These are phyloP conservation scores for Boletus fagicola DNA, from an alignment of 768 basidiomycete species.

Conservation along the genomic window DNA sequence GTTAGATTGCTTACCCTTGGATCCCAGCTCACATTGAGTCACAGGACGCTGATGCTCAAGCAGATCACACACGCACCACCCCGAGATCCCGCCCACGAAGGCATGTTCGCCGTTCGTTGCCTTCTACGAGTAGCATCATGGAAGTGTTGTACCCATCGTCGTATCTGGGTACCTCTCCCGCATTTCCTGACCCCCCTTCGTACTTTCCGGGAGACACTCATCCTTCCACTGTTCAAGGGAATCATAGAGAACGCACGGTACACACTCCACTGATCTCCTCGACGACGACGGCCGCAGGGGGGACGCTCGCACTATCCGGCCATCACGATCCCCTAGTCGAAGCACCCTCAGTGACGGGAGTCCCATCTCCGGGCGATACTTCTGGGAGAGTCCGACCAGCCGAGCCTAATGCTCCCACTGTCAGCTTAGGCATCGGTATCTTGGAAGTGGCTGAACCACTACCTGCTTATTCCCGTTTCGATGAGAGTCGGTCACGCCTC, in stretches of 20 bases:
- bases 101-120: conserved; percentile 9
- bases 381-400: not conserved
- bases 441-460: conserved; percentile 7
- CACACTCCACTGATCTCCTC: not conserved
- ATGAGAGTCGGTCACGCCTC: conserved; percentile 13
- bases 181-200: conserved; percentile 19
- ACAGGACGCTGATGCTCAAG: conserved; percentile 9
- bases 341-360: conserved; percentile 14
- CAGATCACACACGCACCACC: not conserved
- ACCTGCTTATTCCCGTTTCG: conserved; percentile 29
- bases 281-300: not conserved
- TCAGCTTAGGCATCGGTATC: conserved; percentile 4
- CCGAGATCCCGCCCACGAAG: conserved; percentile 7
- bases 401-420: conserved; percentile 1
- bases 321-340: conserved; percentile 2
- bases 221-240: not conserved
- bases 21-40: conserved; percentile 4
- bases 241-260: not conserved
- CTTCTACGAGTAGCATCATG: conserved; percentile 23
- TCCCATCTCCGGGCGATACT: conserved; percentile 8
- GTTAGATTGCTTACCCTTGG: not conserved
- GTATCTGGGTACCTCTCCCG: conserved; percentile 12
- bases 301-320: not conserved
- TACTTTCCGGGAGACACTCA: conserved; percentile 9
- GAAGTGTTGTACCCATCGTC: conserved; percentile 26